These are phyloP conservation scores for Friedmanniomyces simplex DNA, from an alignment of 495 filamentous ascomycete genomes.

Conservation along the genomic window DNA sequence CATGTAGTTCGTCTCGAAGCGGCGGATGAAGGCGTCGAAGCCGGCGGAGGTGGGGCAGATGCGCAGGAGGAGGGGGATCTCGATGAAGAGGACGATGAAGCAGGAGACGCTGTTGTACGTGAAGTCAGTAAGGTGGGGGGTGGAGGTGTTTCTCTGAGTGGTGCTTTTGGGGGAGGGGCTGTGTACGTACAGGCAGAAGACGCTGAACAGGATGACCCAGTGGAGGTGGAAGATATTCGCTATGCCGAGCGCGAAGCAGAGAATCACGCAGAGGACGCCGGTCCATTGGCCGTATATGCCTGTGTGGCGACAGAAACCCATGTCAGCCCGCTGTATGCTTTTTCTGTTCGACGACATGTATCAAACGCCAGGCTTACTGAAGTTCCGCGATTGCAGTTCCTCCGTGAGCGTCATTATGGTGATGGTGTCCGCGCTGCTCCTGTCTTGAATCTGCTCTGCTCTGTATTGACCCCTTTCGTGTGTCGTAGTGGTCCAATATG, in stretches of 20 bases:
- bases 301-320: too few species aligned
- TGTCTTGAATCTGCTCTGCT: not conserved
- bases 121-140: too few species aligned
- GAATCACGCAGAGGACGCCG: slow-evolving; percentile 83
- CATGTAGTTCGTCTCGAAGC: slow-evolving; percentile 92
- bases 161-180: too few species aligned
- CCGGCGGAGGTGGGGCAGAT: slow-evolving; percentile 89
- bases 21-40: slow-evolving; percentile 86
- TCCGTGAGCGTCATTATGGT: slow-evolving; percentile 41
- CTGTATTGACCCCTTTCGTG: not conserved
- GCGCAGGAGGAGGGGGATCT: slow-evolving; percentile 89
- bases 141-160: too few species aligned
- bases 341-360: not conserved
- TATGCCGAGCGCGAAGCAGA: slow-evolving; percentile 91
- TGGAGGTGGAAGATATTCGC: slow-evolving; percentile 71
- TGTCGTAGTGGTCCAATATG: not conserved
- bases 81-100: slow-evolving; percentile 89
- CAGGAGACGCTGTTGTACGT: slow-evolving; percentile 71
- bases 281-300: slow-evolving; percentile 99
- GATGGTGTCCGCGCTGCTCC: not conserved
- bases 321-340: slow-evolving; percentile 22
- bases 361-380: slow-evolving; percentile 60
- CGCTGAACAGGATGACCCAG: slow-evolving; percentile 67
- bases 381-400: slow-evolving; percentile 93
- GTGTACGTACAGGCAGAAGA: slow-evolving; percentile 86